phyloP scores from a whole-genome alignment of 2,329 filamentous ascomycete genomes.

The Juglanconis oblonga region DNA sequence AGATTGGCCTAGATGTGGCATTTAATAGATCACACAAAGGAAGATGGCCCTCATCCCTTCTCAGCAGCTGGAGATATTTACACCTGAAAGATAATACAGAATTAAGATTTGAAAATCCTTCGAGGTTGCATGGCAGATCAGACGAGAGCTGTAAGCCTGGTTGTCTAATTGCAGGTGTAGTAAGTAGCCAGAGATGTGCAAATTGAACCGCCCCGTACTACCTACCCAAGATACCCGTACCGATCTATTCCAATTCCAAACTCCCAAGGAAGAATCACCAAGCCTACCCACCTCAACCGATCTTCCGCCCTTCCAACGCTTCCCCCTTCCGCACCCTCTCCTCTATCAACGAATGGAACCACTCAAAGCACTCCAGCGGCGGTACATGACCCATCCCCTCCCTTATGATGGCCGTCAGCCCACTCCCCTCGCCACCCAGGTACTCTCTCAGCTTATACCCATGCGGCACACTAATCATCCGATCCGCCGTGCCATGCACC shows the following conservation, averaged over 20 bases:
- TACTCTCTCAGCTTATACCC: slow-evolving; percentile 65
- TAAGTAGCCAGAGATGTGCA: no score
- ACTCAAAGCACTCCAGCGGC: slow-evolving; percentile 65
- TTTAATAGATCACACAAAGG: no score
- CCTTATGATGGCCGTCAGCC: slow-evolving; percentile 52
- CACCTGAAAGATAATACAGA: no score
- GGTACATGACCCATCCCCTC: slow-evolving; percentile 75
- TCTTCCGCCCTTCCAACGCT: slow-evolving; percentile 33
- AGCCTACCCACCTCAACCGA: background rate
- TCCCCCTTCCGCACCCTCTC: slow-evolving; percentile 53
- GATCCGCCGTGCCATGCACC: slow-evolving; percentile 71
- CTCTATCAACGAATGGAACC: slow-evolving; percentile 65
- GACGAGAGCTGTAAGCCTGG: no score
- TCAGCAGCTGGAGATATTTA: no score
- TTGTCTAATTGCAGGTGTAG: no score
- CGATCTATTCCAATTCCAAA: background rate
- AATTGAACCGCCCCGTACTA: no score
- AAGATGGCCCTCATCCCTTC: no score
- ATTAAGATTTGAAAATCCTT: background rate
- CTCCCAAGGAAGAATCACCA: background rate
- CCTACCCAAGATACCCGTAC: no score
- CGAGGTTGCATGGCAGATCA: no score
- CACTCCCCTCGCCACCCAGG: slow-evolving; percentile 39
- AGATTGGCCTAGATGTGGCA: background rate
- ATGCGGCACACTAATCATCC: slow-evolving; percentile 74